Evolutionary conservation across 2,329 filamentous ascomycete genomes (phyloP).

Genomic region (Exophiala spinifera): DNA sequence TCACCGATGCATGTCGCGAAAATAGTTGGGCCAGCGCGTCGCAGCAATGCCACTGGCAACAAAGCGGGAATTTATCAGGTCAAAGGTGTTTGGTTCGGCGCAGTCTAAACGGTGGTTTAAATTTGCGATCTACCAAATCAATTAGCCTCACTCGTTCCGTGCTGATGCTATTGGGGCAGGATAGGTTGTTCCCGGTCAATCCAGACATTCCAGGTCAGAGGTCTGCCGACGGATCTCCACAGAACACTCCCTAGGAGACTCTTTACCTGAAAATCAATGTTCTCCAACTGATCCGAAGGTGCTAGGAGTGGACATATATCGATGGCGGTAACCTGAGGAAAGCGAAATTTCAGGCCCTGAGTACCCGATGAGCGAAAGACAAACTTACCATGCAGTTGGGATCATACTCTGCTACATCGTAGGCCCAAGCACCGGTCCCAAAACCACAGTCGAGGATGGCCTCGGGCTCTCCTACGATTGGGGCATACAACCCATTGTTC

Average conservation of each 20-base stretch:
- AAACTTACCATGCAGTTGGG: conserved; percentile 13
- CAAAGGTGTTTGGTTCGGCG: conserved; percentile 40
- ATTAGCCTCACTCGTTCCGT: background rate
- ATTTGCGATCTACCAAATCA: conserved; percentile 10
- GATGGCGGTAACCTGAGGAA: conserved; percentile 13
- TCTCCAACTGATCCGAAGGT: conserved; percentile 11
- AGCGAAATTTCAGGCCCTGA: background rate
- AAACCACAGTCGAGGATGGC: conserved; percentile 19
- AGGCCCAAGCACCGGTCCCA: conserved; percentile 18
- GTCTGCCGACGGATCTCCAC: background rate
- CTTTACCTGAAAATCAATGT: conserved; percentile 18
- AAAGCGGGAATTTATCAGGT: conserved; percentile 60
- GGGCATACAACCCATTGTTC: conserved; percentile 14
- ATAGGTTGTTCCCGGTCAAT: background rate
- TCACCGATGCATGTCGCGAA: conserved; percentile 17
- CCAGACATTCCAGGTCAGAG: too few species aligned
- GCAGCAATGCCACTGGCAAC: conserved; percentile 56
- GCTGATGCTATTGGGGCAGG: background rate
- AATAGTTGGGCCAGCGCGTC: conserved; percentile 43
- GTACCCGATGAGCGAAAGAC: background rate
- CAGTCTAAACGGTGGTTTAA: conserved; percentile 16
- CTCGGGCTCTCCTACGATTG: conserved; percentile 13
- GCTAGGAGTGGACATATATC: conserved; percentile 19
- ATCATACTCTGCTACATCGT: conserved; percentile 16
- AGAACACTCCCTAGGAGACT: background rate